Conservation (phyloP, 2,329 filamentous ascomycete genomes). For the Penicillium sp. region DNA sequence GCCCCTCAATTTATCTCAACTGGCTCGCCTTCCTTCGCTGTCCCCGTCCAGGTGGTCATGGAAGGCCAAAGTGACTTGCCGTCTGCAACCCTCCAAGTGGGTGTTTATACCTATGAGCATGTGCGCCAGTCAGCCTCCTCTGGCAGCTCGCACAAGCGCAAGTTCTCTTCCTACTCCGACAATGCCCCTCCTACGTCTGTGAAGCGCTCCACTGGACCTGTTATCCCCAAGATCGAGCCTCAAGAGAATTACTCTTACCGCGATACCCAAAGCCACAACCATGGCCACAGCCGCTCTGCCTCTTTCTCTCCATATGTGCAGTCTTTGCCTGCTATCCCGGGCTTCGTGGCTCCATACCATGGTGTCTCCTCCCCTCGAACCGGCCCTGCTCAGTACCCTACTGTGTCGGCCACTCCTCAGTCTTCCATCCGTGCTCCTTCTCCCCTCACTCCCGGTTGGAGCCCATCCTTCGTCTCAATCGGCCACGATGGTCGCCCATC, state of each 20-base stretch:
- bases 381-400: conserved; percentile 43
- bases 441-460: conserved; percentile 50
- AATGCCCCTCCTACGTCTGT: conserved; percentile 48
- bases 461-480: conserved; percentile 49
- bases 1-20: conserved; percentile 67
- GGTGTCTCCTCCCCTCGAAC: conserved; percentile 43
- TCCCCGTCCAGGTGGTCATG: conserved; percentile 61
- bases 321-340: conserved; percentile 46
- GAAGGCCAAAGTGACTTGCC: conserved; percentile 57
- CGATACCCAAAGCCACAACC: conserved; percentile 36
- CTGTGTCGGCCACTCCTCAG: conserved; percentile 42
- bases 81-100: conserved; percentile 56
- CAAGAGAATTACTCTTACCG: conserved; percentile 58
- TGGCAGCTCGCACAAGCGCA: conserved; percentile 56
- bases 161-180: conserved; percentile 54
- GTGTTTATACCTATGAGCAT: conserved; percentile 63
- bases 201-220: conserved; percentile 50
- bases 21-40: conserved; percentile 55
- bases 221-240: conserved; percentile 50
- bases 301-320: conserved; percentile 54
- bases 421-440: conserved; percentile 50
- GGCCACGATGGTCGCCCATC: conserved; percentile 40
- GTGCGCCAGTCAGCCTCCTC: conserved; percentile 40
- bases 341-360: conserved; percentile 41
- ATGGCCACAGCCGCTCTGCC: background rate